These are phyloP conservation scores for Exophiala spinifera DNA, from an alignment of 2,329 filamentous ascomycete genomes.

Conservation along the genomic window DNA sequence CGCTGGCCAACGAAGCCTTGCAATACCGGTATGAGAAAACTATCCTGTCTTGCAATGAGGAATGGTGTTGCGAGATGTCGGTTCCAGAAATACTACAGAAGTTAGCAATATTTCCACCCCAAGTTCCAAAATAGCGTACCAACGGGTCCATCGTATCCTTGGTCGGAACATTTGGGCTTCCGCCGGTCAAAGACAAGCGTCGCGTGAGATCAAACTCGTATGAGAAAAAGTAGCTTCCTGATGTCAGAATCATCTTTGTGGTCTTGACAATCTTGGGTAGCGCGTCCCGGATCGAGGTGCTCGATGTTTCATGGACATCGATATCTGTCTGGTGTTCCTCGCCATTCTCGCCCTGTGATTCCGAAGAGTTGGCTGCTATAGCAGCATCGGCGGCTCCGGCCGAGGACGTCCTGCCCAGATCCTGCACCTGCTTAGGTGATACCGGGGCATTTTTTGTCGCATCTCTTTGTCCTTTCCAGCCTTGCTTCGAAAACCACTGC, in stretches of 20 bases:
- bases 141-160: slow-evolving; percentile 17
- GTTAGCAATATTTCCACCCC: slow-evolving; percentile 4
- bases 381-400: slow-evolving; percentile 2
- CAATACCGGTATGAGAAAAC: slow-evolving; percentile 75
- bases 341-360: slow-evolving; percentile 1
- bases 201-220: slow-evolving; percentile 92
- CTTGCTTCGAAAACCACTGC: slow-evolving; percentile 84
- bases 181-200: slow-evolving; percentile 41
- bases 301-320: slow-evolving; percentile 3
- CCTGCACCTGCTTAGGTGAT: background rate
- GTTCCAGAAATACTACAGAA: slow-evolving; percentile 81
- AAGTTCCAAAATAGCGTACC: slow-evolving; percentile 1
- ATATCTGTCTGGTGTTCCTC: slow-evolving; percentile 3
- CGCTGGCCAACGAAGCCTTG: slow-evolving; percentile 92
- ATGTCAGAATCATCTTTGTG: slow-evolving; percentile 79
- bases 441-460: background rate
- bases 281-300: slow-evolving; percentile 50
- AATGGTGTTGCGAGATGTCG: slow-evolving; percentile 70
- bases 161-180: slow-evolving; percentile 11
- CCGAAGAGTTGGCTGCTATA: slow-evolving; percentile 9
- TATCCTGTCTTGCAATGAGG: slow-evolving; percentile 67
- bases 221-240: slow-evolving; percentile 87
- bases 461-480: slow-evolving; percentile 52
- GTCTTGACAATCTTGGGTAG: slow-evolving; percentile 82
- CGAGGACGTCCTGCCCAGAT: background rate